Evolutionary conservation across 2,329 filamentous ascomycete species (phyloP).

Genomic region (Aspergillus aculeatinus): DNA sequence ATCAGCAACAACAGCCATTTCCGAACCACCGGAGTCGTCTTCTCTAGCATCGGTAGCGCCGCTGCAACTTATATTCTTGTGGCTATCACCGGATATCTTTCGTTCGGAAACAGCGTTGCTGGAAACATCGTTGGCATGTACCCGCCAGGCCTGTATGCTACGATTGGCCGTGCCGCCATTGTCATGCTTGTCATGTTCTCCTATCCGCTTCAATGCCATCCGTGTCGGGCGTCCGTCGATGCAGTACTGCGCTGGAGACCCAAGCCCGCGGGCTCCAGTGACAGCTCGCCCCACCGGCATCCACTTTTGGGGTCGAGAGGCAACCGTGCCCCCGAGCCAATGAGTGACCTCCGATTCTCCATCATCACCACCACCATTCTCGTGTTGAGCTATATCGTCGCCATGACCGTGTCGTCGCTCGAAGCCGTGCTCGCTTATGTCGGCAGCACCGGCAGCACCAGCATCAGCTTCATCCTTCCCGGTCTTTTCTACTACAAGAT

Average conservation of each 20-base stretch:
- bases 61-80: constrained; percentile 85
- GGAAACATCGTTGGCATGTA: constrained; percentile 97
- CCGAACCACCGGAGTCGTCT: constrained; percentile 75
- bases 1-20: constrained; percentile 79
- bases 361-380: constrained; percentile 84
- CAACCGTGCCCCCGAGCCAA: constrained; percentile 56
- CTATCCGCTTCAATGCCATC: constrained; percentile 92
- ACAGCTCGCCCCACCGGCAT: constrained; percentile 45
- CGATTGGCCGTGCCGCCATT: constrained; percentile 91
- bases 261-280: constrained; percentile 35
- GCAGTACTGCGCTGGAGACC: constrained; percentile 93
- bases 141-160: constrained; percentile 73
- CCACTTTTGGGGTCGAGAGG: constrained; percentile 41
- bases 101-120: constrained; percentile 83
- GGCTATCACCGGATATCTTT: constrained; percentile 91
- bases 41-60: constrained; percentile 83
- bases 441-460: constrained; percentile 88
- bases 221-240: constrained; percentile 90
- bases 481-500: constrained; percentile 99
- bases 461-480: constrained; percentile 94
- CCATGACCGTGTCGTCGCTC: constrained; percentile 85
- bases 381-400: constrained; percentile 78
- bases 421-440: constrained; percentile 94
- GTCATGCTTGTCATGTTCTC: constrained; percentile 96
- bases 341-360: constrained; percentile 86